Conservation (phyloP, 192 early-diverging fungal genomes). For the Entophlyctis helioformis region DNA sequence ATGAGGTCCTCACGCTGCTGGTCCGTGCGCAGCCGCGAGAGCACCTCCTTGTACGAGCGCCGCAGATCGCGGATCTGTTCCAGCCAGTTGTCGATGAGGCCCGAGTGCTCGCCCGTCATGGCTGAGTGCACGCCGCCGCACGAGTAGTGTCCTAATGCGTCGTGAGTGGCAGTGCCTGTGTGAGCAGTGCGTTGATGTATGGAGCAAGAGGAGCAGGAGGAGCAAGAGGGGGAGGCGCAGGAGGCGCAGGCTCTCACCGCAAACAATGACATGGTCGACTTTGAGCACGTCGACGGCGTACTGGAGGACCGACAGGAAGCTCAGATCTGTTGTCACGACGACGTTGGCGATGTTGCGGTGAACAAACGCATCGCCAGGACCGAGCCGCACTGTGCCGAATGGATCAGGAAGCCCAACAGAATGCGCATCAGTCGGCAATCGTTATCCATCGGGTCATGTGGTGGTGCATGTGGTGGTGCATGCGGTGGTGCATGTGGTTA, state of each 20-base stretch:
- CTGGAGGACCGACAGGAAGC: conserved; percentile 67
- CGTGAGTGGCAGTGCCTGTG: background rate
- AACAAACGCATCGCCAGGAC: conserved; percentile 74
- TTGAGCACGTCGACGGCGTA: conserved; percentile 79
- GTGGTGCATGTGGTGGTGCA: background rate
- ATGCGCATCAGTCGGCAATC: background rate
- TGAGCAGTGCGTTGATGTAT: too few relatives aligned
- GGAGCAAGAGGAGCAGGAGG: background rate
- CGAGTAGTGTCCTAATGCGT: conserved; percentile 19
- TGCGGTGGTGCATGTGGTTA: background rate
- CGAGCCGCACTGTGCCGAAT: conserved; percentile 6
- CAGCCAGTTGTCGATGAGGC: conserved; percentile 31
- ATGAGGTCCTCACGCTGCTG: conserved; percentile 7
- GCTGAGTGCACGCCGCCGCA: conserved; percentile 31
- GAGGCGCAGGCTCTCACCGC: conserved; percentile 21
- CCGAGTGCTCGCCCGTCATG: conserved; percentile 25
- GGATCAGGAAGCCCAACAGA: background rate
- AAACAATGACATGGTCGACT: conserved; percentile 84
- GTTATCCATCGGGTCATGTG: background rate
- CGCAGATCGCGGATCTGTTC: conserved; percentile 23
- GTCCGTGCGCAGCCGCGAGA: conserved; percentile 1
- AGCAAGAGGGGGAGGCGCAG: background rate
- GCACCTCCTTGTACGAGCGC: conserved; percentile 3
- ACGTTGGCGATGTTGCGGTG: conserved; percentile 95
- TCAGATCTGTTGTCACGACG: conserved; percentile 67